Conservation (phyloP, 2,329 filamentous ascomycete species). For the Diaporthe sp. region DNA sequence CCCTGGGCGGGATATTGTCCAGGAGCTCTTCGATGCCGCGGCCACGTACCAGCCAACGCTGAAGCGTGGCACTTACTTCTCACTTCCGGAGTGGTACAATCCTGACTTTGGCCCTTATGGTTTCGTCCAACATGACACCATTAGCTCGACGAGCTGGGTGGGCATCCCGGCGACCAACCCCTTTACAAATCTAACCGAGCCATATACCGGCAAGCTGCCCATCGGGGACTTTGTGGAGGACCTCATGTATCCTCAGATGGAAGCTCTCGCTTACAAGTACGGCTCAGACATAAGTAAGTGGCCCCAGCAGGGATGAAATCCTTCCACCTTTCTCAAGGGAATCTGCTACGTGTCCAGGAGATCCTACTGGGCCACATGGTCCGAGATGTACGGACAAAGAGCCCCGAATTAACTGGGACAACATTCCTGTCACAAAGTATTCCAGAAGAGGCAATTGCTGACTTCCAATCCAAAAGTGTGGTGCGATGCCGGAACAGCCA, state of each 20-base stretch:
- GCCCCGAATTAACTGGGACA: neutral
- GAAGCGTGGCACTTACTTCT: constrained; percentile 63
- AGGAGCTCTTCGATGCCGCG: constrained; percentile 60
- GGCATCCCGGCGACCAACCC: constrained; percentile 58
- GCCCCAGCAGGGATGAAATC: neutral
- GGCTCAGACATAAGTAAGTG: constrained; percentile 56
- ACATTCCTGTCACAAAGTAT: neutral
- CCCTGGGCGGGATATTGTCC: constrained; percentile 56
- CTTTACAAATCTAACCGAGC: constrained; percentile 56
- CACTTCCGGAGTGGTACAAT: constrained; percentile 65
- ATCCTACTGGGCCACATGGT: neutral
- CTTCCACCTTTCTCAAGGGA: neutral
- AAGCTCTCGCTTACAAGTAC: constrained; percentile 58
- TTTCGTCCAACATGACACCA: constrained; percentile 52
- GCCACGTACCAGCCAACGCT: constrained; percentile 56
- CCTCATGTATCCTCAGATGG: constrained; percentile 63
- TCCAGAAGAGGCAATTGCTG: constrained; percentile 29
- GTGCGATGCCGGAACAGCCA: constrained; percentile 62
- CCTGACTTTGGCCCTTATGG: constrained; percentile 60
- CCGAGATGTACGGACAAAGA: neutral
- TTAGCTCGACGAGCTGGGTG: constrained; percentile 52
- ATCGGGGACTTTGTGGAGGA: constrained; percentile 58
- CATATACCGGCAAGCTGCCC: constrained; percentile 58
- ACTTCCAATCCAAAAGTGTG: constrained; percentile 52
- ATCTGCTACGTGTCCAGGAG: neutral